phyloP scores from a whole-genome alignment of 2,329 filamentous ascomycete genomes.

The Penicillium sp. region DNA sequence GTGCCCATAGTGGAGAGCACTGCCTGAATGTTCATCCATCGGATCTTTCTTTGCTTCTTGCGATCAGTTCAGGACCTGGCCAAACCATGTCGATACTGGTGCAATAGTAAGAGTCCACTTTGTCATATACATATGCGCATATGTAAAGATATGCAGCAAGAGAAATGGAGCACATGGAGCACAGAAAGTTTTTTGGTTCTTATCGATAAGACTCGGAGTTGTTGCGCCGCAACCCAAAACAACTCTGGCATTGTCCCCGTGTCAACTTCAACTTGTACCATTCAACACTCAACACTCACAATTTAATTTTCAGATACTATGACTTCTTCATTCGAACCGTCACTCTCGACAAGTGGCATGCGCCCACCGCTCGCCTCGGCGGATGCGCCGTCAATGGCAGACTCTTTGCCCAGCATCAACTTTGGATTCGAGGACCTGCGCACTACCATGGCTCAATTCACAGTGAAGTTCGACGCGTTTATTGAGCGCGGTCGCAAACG shows the following conservation, averaged over 20 bases:
- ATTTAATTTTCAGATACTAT: constrained; percentile 14
- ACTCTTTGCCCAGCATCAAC: constrained; percentile 79
- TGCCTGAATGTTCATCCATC: constrained; percentile 56
- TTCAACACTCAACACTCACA: not conserved
- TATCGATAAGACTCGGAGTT: constrained; percentile 26
- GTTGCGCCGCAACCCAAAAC: constrained; percentile 36
- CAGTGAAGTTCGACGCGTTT: constrained; percentile 83
- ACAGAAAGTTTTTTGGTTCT: constrained; percentile 19
- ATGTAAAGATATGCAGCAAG: not conserved
- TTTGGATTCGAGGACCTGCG: constrained; percentile 96
- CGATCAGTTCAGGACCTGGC: constrained; percentile 24
- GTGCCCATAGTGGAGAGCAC: constrained; percentile 59
- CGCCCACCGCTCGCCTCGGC: constrained; percentile 53
- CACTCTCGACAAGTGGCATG: constrained; percentile 55
- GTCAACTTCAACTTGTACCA: not conserved
- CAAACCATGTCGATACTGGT: constrained; percentile 33
- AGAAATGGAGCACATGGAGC: not conserved
- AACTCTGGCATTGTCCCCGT: constrained; percentile 4
- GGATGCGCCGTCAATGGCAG: constrained; percentile 60
- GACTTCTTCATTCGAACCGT: constrained; percentile 57
- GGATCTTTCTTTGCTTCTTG: constrained; percentile 44
- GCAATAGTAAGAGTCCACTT: not conserved
- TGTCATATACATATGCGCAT: constrained; percentile 5
- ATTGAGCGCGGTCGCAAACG: constrained; percentile 89
- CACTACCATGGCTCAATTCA: constrained; percentile 93